phyloP scores from a whole-genome alignment of 2,329 filamentous ascomycete genomes.

The Beauveria caledonica region DNA sequence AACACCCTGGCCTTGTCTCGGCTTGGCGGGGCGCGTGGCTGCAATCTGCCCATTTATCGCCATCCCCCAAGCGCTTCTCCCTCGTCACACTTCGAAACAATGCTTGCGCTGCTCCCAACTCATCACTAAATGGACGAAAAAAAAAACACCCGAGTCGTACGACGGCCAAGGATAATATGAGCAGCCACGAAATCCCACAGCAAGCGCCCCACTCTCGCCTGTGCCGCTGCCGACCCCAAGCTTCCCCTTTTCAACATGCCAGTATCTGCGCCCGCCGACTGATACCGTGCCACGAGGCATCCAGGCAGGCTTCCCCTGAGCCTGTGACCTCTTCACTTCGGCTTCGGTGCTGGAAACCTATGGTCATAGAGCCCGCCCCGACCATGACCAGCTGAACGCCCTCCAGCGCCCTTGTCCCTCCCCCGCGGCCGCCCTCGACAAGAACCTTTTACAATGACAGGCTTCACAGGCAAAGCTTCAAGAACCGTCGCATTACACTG shows the following conservation, averaged over 20 bases:
- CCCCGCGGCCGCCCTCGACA: neutral
- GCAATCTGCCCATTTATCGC: constrained; percentile 2
- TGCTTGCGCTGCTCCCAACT: neutral
- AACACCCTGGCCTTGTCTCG: neutral
- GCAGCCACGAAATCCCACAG: neutral
- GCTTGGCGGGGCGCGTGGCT: neutral
- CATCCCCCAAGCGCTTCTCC: neutral
- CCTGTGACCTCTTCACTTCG: neutral
- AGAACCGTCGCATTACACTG: constrained; percentile 3
- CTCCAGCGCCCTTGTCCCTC: neutral
- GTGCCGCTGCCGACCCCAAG: neutral
- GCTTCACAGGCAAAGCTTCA: constrained; percentile 7
- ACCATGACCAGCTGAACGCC: neutral
- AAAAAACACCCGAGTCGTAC: neutral
- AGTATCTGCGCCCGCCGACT: neutral
- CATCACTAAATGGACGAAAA: neutral
- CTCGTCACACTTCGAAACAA: neutral
- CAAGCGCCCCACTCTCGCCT: neutral
- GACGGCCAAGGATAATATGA: neutral
- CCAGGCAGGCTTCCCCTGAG: neutral
- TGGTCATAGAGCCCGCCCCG: neutral
- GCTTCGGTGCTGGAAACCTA: neutral
- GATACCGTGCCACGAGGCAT: neutral
- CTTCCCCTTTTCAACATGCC: neutral
- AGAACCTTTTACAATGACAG: neutral